Evolutionary conservation across 129 eudicot species (phyloP), one percentile per base, ranked within the genome.

Genomic region (Artemisia tridentata): DNA sequence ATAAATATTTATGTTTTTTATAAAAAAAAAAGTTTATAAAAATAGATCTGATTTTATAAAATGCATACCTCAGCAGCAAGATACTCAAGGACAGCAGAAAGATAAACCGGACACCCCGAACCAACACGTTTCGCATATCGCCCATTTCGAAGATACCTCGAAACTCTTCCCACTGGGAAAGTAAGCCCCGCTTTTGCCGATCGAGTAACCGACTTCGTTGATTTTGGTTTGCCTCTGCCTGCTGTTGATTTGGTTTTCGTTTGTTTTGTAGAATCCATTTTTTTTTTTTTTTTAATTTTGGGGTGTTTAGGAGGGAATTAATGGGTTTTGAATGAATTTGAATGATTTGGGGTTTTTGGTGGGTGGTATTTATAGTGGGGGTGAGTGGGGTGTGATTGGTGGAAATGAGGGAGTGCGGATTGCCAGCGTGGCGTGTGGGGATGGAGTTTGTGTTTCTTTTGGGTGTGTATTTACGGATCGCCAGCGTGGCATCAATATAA

Each of bases 61-160:
- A 19, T 3, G 0, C 1, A 11, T 12, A 87, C 95, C 84, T 88
- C 95, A 2, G 95, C 91, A n/a, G 86, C 86, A 2, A 88, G 86
- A 68, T 85, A 88, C 41, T 88, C 91, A 7, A 85, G 91, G 4
- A 85, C 91, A 31, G 91, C 95, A 10, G 95, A 88, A 65, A 88
- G 82, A 45, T 88, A 88, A 0, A 85, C 95, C 0, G 91, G 95
- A 11, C 88, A 72, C 4, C 88, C 95, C 4, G 90, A 85, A 2
- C 90, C 90, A 11, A 88, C 88, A 1, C 90, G 84, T 78, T 88
- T 83, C 5, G 95, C 86, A 11, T 88, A 88, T 0, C 85, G 75
- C 34, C 91, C 95, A 15, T 38, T 65, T 48, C 76, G 85, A 19
- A 88, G 83, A 60, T 80, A 88, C 15, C 90, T 84, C 0, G 95